Evolutionary conservation across 2,329 filamentous ascomycete genomes (phyloP), one percentile per base, ranked within the genome.

Genomic region (Cladosporium sphaerospermum): DNA sequence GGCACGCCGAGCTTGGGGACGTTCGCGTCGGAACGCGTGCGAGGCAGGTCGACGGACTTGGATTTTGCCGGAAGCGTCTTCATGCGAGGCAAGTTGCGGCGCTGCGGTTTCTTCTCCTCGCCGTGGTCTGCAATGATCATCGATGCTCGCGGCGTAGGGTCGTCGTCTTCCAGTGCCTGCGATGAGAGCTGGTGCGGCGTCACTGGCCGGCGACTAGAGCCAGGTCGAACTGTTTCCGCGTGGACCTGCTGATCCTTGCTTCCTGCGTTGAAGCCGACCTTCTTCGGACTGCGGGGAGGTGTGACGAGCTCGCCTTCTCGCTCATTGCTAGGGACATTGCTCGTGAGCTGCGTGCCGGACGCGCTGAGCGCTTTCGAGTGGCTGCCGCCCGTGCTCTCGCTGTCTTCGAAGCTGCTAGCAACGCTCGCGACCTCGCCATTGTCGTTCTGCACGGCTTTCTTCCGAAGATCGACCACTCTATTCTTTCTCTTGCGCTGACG

Each of bases 381-480:
- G 10, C 75, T 78, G 19, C 56, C 51, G 9, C 63, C 50, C 28
- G 60, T 57, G 45, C 65, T 64, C 31, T 64, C 62, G 23, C 59
- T 60, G 16, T 69, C 67, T 7, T 57, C 54, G 36, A 54, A 59
- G 9, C 75, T 74, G 10, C 80, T 80, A 36, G 77, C 80, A 28
- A 75, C 69, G 37, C 73, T 74, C 23, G 77, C 76, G 31, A 66
- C 69, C 37, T 74, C 73, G 48, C 59, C 61, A 28, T 43, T 56
- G 50, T 67, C 68, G 10, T 66, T 69, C 54, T 78, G 77, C 3
- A 75, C 73, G 62, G 79, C 53, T 57, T 80, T 75, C 56, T 79
- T 82, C n/a, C 89, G 80, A 11, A 95, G 75, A 64, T 95, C 89
- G 56, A 95, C 87, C 11, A 95, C 84, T 16, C 89, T 79, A 54